Evolutionary conservation across 257 asterid species (phyloP).

Genomic region (Leptodermis oblonga): DNA sequence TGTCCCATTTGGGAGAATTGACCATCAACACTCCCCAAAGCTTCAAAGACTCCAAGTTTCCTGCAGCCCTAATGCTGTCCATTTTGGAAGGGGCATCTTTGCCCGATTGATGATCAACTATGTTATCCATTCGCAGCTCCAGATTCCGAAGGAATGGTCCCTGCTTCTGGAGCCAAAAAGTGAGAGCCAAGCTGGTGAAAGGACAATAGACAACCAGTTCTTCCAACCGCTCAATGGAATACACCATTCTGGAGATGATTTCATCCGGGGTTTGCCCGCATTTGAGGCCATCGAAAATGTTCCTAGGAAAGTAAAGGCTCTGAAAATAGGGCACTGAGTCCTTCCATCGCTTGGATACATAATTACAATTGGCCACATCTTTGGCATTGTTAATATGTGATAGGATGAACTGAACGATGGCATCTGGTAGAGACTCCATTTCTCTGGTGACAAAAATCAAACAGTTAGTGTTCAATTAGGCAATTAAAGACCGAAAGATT

Average conservation of each 20-base stretch:
- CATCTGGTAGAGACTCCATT: conserved; percentile 91
- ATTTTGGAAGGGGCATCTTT: conserved; percentile 54
- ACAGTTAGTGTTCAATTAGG: conserved; percentile 28
- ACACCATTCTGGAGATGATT: conserved; percentile 49
- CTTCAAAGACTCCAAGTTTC: conserved; percentile 71
- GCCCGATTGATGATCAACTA: conserved; percentile 37
- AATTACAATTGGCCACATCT: conserved; percentile 77
- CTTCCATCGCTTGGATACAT: conserved; percentile 92
- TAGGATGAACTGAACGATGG: conserved; percentile 60
- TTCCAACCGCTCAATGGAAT: conserved; percentile 48
- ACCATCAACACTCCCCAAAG: conserved; percentile 94
- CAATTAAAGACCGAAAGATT: not conserved
- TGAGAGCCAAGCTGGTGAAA: conserved; percentile 59
- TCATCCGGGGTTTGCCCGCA: conserved; percentile 51
- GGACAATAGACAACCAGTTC: conserved; percentile 88
- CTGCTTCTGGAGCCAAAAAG: conserved; percentile 53
- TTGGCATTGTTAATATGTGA: conserved; percentile 62
- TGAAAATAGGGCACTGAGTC: conserved; percentile 61
- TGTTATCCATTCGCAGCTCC: conserved; percentile 87
- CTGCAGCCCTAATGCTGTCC: conserved; percentile 65
- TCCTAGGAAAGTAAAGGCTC: conserved; percentile 71
- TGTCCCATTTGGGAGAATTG: conserved; percentile 73
- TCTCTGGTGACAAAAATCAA: conserved; percentile 39
- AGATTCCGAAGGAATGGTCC: conserved; percentile 61
- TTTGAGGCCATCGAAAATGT: conserved; percentile 61